phyloP scores from a whole-genome alignment of 2,329 filamentous ascomycete species.

The Xylaria sp. region DNA sequence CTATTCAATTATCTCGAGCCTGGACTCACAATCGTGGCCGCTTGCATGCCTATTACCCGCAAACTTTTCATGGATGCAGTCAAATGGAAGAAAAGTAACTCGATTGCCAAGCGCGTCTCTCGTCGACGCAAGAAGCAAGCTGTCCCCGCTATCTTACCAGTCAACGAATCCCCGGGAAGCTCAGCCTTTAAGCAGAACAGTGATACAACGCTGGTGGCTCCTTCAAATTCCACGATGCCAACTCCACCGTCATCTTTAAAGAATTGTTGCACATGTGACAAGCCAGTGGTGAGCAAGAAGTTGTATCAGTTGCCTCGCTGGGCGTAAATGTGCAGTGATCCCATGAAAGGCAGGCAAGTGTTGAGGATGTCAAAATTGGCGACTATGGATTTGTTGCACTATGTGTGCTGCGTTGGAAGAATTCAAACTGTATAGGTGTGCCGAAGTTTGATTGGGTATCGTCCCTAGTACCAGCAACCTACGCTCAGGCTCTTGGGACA shows the following conservation, averaged over 20 bases:
- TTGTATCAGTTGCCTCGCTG: neutral
- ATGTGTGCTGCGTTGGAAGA: neutral
- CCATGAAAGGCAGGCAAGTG: neutral
- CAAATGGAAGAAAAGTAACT: conserved; percentile 25
- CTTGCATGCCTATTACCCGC: conserved; percentile 38
- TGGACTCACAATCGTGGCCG: conserved; percentile 35
- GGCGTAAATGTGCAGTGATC: neutral
- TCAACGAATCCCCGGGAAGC: conserved; percentile 15
- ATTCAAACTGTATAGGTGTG: neutral
- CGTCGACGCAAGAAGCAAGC: conserved; percentile 16
- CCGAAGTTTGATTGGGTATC: neutral
- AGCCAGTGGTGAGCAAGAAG: neutral
- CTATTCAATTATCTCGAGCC: conserved; percentile 40
- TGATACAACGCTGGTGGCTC: conserved; percentile 15
- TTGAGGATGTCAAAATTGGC: conserved; percentile 1
- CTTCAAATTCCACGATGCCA: neutral
- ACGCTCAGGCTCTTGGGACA: too few species aligned
- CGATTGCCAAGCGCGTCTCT: neutral
- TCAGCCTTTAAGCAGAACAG: conserved; percentile 11
- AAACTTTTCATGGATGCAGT: conserved; percentile 36
- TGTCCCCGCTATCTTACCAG: conserved; percentile 4
- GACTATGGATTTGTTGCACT: neutral
- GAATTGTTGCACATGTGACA: neutral
- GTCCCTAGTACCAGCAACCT: too few species aligned
- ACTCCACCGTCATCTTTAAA: neutral